Conservation (phyloP, 208 protist species). For the Wallacemonas sp. region DNA sequence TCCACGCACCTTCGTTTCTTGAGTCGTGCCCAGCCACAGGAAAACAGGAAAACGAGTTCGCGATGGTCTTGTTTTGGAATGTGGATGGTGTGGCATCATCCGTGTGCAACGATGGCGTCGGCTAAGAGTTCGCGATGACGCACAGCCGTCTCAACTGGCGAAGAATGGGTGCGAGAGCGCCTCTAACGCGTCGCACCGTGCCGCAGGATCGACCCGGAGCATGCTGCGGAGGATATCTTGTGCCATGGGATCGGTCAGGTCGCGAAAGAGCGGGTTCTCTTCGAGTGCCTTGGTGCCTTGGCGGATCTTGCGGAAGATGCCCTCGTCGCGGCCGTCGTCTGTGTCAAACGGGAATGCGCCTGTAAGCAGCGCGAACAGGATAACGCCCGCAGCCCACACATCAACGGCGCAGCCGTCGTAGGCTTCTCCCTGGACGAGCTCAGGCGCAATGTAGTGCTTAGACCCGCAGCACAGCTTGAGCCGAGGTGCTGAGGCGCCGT, state of each 20-base stretch:
- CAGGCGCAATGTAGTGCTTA: constrained; percentile 90
- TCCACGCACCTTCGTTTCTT: too few species aligned
- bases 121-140: too few species aligned
- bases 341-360: constrained; percentile 89
- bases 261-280: constrained; percentile 37
- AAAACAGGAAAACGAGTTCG: too few species aligned
- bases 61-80: not conserved
- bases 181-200: constrained; percentile 51
- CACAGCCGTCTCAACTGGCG: not conserved
- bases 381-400: constrained; percentile 95
- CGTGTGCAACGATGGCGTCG: too few species aligned
- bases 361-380: constrained; percentile 93
- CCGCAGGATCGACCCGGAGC: constrained; percentile 38
- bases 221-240: constrained; percentile 67
- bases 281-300: constrained; percentile 46
- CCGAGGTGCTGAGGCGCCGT: constrained; percentile 14
- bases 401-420: constrained; percentile 93
- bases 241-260: constrained; percentile 45
- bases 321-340: constrained; percentile 19
- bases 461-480: constrained; percentile 79
- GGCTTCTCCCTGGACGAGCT: constrained; percentile 80
- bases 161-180: constrained; percentile 72
- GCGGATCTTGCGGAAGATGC: constrained; percentile 40
- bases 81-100: not conserved
- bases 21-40: too few species aligned